Evolutionary conservation across 768 basidiomycete genomes (phyloP).

Genomic region (Boletus pseudopeckii): DNA sequence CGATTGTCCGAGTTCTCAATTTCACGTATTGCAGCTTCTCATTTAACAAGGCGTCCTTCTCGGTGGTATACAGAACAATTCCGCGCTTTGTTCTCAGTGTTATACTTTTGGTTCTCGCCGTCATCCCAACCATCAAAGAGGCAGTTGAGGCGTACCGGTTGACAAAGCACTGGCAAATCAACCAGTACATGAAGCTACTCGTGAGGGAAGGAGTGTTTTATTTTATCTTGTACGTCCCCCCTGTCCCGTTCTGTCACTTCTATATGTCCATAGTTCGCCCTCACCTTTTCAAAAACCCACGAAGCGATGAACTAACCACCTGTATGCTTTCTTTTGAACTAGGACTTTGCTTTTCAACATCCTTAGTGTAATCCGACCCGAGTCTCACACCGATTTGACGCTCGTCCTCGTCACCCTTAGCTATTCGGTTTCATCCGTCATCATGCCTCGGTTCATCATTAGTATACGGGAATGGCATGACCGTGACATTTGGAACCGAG

Average conservation of each 20-base stretch:
- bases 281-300: too few species aligned
- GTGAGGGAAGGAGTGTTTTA: slow-evolving; percentile 11
- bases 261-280: background rate
- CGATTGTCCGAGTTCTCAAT: background rate
- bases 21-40: background rate
- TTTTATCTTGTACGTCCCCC: slow-evolving; percentile 12
- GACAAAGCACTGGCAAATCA: slow-evolving; percentile 7
- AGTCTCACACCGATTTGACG: background rate
- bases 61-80: slow-evolving; percentile 2
- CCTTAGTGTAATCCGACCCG: background rate
- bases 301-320: background rate
- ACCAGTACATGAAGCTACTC: slow-evolving; percentile 3
- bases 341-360: slow-evolving; percentile 9
- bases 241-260: background rate
- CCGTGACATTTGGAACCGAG: background rate
- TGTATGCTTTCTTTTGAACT: background rate
- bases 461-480: slow-evolving; percentile 8
- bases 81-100: slow-evolving; percentile 3
- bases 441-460: slow-evolving; percentile 18
- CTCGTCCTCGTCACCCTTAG: background rate
- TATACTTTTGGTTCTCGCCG: slow-evolving; percentile 3
- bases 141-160: slow-evolving; percentile 1
- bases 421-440: background rate
- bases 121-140: background rate
- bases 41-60: background rate